These are phyloP conservation scores for Ambrosiella xylebori DNA, from an alignment of 2,329 filamentous ascomycete species.

Conservation along the genomic window DNA sequence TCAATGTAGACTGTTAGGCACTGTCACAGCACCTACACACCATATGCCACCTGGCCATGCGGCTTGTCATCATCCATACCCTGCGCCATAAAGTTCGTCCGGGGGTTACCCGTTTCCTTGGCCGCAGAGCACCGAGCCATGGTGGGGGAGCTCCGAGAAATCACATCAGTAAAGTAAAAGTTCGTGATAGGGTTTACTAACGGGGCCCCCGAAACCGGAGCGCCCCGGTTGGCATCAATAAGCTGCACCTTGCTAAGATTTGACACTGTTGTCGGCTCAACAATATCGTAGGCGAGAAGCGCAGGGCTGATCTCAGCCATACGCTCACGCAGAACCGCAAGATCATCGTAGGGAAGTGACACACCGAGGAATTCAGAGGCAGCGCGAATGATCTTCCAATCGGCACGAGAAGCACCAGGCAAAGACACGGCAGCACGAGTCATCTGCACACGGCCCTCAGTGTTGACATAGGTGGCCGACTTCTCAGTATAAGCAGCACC, in stretches of 20 bases:
- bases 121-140: conserved; percentile 96
- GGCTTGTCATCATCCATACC: conserved; percentile 47
- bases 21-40: conserved; percentile 24
- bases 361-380: conserved; percentile 77
- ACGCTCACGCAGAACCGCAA: conserved; percentile 74
- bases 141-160: conserved; percentile 91
- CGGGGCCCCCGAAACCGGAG: conserved; percentile 51
- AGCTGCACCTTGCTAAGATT: conserved; percentile 83
- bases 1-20: neutral
- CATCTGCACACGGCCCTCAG: conserved; percentile 89
- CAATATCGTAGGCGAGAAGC: conserved; percentile 73
- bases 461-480: conserved; percentile 90
- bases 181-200: conserved; percentile 80
- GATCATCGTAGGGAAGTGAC: conserved; percentile 82
- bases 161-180: conserved; percentile 96
- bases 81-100: conserved; percentile 64
- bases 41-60: conserved; percentile 43
- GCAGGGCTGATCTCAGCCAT: conserved; percentile 92
- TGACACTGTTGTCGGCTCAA: conserved; percentile 61
- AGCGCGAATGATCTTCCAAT: conserved; percentile 98
- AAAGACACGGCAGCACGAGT: conserved; percentile 77
- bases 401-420: conserved; percentile 76
- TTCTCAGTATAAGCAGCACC: conserved; percentile 96
- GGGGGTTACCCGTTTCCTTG: conserved; percentile 64
- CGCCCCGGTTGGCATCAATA: conserved; percentile 88